Percentiles rank a stretch among this genome's conserved stretches.
Conservation (phyloP, 2,329 filamentous ascomycete genomes). For the Colletotrichum neosansevieriae region DNA sequence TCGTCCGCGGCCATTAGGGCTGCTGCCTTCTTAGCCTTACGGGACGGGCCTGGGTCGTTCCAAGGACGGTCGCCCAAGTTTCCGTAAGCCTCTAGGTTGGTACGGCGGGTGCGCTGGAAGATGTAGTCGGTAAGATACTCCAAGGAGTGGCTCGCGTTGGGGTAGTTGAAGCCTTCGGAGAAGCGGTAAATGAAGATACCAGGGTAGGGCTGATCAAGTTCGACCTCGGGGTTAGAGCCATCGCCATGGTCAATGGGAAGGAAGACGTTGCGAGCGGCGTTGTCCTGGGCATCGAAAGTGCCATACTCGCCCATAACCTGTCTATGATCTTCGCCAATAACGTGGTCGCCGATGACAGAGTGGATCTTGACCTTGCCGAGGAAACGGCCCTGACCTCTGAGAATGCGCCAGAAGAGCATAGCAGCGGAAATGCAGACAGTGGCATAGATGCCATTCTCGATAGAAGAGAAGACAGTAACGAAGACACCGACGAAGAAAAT, state of each 20-base stretch:
- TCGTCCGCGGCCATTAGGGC: conserved; percentile 54
- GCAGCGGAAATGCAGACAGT: conserved; percentile 83
- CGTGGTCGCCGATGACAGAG: conserved; percentile 82
- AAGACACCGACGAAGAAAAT: conserved; percentile 96
- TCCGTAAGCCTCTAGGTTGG: conserved; percentile 74
- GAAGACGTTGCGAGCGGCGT: conserved; percentile 80
- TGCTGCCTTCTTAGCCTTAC: conserved; percentile 58
- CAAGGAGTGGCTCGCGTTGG: conserved; percentile 90
- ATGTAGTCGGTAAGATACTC: conserved; percentile 81
- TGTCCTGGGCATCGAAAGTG: conserved; percentile 61
- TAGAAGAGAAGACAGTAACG: conserved; percentile 87
- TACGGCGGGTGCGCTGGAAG: conserved; percentile 79
- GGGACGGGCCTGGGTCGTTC: conserved; percentile 88
- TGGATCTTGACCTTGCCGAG: conserved; percentile 87
- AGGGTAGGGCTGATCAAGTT: conserved; percentile 85
- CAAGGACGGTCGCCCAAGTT: conserved; percentile 85
- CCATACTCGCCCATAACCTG: conserved; percentile 66
- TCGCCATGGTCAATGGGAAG: conserved; percentile 89
- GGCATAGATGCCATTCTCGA: conserved; percentile 93
- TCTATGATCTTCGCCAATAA: conserved; percentile 71
- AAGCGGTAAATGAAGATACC: conserved; percentile 97
- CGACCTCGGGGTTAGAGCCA: conserved; percentile 87
- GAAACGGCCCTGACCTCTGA: conserved; percentile 86
- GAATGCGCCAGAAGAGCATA: conserved; percentile 84
- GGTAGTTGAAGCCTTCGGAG: conserved; percentile 95